Evolutionary conservation across 306 rosid species (phyloP).

Genomic region (Castanospermum australe): DNA sequence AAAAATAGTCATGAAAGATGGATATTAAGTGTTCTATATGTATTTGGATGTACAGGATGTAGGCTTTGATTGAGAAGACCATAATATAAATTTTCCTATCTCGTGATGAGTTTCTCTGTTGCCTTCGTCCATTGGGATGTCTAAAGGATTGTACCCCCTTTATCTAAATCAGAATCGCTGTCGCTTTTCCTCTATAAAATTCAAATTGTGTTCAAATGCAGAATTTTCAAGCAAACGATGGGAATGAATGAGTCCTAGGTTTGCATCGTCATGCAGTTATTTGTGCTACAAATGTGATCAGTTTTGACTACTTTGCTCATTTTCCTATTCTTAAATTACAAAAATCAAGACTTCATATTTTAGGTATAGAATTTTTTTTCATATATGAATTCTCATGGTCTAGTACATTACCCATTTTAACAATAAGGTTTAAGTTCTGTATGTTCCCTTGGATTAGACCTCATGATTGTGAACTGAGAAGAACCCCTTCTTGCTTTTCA

Average conservation of each 20-base stretch:
- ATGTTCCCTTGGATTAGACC: slow-evolving; percentile 7
- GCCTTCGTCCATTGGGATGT: neutral
- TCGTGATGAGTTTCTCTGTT: neutral
- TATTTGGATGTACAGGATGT: neutral
- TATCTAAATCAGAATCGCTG: neutral
- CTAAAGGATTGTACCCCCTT: neutral
- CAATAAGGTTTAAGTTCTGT: neutral
- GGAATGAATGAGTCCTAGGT: neutral
- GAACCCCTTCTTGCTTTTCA: neutral
- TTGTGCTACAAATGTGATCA: slow-evolving; percentile 9
- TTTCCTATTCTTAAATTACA: slow-evolving; percentile 1
- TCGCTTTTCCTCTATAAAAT: neutral
- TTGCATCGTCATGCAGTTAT: neutral
- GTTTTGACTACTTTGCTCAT: neutral
- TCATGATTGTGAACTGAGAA: neutral
- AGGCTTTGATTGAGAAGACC: neutral
- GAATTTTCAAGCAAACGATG: slow-evolving; percentile 9
- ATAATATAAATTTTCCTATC: neutral
- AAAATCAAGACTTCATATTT: neutral
- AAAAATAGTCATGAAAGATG: neutral
- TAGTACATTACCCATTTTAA: neutral
- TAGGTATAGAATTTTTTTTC: neutral
- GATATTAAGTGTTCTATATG: neutral
- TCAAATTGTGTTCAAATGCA: neutral
- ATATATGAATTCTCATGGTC: neutral